phyloP scores from a whole-genome alignment of 805 yeast species.

The Hanseniaspora taiwanica region DNA sequence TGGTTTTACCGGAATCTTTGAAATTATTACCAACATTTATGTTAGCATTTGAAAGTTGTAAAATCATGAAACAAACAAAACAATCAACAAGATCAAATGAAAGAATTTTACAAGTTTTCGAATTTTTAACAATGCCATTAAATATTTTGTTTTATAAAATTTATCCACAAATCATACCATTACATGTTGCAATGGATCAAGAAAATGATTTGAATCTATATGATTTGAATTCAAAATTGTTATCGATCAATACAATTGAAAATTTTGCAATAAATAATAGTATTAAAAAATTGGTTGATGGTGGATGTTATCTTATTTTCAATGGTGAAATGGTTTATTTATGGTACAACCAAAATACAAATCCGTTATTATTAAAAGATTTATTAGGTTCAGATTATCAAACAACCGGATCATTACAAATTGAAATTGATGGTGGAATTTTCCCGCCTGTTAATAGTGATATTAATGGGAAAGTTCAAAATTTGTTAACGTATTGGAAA shows the following conservation, averaged over 20 bases:
- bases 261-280: constrained; percentile 27
- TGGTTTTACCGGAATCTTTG: constrained; percentile 73
- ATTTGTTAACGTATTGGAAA: constrained; percentile 39
- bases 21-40: constrained; percentile 55
- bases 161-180: constrained; percentile 68
- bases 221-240: constrained; percentile 27
- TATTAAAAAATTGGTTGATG: constrained; percentile 32
- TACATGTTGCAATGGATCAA: constrained; percentile 41
- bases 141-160: constrained; percentile 47
- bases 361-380: constrained; percentile 55
- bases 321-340: constrained; percentile 48
- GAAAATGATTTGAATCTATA: constrained; percentile 41
- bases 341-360: constrained; percentile 59
- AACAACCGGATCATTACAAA: constrained; percentile 7
- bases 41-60: constrained; percentile 56
- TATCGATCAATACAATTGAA: constrained; percentile 37
- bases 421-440: constrained; percentile 27
- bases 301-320: constrained; percentile 70
- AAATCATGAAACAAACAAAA: constrained; percentile 34
- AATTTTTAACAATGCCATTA: constrained; percentile 36
- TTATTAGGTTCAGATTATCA: constrained; percentile 48
- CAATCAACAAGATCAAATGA: constrained; percentile 42
- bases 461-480: constrained; percentile 54
- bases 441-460: constrained; percentile 61
- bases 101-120: constrained; percentile 33